Conservation (phyloP, 345 rosid species). For the Theobroma cacao region DNA sequence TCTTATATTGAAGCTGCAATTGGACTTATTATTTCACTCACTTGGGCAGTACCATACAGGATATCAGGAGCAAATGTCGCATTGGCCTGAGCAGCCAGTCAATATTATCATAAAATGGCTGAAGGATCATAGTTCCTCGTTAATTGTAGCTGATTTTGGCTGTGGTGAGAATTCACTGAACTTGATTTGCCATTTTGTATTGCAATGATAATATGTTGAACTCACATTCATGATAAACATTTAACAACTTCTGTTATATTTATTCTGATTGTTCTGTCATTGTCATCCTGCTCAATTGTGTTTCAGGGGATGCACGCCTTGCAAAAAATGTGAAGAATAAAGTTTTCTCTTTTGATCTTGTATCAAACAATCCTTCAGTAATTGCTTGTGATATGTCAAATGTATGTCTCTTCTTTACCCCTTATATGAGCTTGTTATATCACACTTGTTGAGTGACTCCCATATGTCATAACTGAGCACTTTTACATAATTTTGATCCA, state of each 20-base stretch:
- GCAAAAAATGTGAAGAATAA: constrained; percentile 83
- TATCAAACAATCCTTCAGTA: constrained; percentile 74
- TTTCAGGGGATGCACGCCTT: constrained; percentile 80
- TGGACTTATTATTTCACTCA: constrained; percentile 27
- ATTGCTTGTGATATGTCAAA: constrained; percentile 91
- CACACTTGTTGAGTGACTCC: neutral
- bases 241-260: neutral
- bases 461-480: neutral
- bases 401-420: constrained; percentile 33
- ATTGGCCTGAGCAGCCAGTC: constrained; percentile 94
- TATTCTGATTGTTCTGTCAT: neutral
- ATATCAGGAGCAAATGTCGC: constrained; percentile 92
- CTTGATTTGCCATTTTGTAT: constrained; percentile 3
- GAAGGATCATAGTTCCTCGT: constrained; percentile 52
- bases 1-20: neutral
- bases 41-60: constrained; percentile 86
- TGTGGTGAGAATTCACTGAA: constrained; percentile 62
- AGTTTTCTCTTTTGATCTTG: constrained; percentile 91
- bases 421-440: neutral
- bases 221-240: neutral
- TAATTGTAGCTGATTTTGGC: constrained; percentile 96
- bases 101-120: constrained; percentile 73
- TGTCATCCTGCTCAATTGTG: constrained; percentile 11
- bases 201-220: neutral
- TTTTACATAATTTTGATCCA: neutral